Percentiles rank a stretch among this genome's conserved stretches.
phyloP scores from a whole-genome alignment of 1,284 basidiomycete genomes.

The Leccinum griseonigrum region DNA sequence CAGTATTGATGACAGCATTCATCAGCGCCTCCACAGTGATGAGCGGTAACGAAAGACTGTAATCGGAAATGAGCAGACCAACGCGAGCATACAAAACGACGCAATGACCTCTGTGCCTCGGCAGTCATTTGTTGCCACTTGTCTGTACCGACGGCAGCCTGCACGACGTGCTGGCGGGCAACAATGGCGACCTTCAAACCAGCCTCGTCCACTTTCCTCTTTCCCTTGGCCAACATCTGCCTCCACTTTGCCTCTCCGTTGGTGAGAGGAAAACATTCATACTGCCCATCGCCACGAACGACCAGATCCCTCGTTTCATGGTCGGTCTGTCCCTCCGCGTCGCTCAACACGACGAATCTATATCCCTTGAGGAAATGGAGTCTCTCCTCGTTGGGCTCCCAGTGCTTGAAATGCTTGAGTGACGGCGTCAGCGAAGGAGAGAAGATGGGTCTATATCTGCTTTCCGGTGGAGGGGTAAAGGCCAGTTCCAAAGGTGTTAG shows the following conservation, averaged over 20 bases:
- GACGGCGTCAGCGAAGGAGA: constrained; percentile 44
- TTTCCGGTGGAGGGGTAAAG: constrained; percentile 47
- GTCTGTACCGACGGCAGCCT: constrained; percentile 47
- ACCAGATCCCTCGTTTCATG: constrained; percentile 51
- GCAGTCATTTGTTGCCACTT: constrained; percentile 50
- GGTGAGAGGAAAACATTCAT: constrained; percentile 56
- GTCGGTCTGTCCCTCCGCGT: constrained; percentile 48
- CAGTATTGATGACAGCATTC: constrained; percentile 42
- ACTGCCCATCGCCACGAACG: constrained; percentile 50
- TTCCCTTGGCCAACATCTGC: constrained; percentile 48
- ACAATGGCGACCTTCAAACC: constrained; percentile 50
- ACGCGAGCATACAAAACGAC: not conserved
- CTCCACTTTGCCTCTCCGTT: constrained; percentile 49
- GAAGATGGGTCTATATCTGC: constrained; percentile 58
- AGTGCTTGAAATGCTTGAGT: constrained; percentile 51
- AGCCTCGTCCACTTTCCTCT: constrained; percentile 41
- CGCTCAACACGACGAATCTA: constrained; percentile 59
- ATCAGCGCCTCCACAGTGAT: constrained; percentile 36
- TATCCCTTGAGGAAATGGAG: constrained; percentile 48
- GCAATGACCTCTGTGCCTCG: constrained; percentile 49
- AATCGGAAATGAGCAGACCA: constrained; percentile 6
- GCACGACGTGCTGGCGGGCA: constrained; percentile 45
- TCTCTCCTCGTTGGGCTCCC: constrained; percentile 65
- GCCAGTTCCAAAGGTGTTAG: constrained; percentile 45
- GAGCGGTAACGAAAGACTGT: constrained; percentile 40